phyloP scores from a whole-genome alignment of 2,329 filamentous ascomycete genomes.

The Rosellinia necatrix region DNA sequence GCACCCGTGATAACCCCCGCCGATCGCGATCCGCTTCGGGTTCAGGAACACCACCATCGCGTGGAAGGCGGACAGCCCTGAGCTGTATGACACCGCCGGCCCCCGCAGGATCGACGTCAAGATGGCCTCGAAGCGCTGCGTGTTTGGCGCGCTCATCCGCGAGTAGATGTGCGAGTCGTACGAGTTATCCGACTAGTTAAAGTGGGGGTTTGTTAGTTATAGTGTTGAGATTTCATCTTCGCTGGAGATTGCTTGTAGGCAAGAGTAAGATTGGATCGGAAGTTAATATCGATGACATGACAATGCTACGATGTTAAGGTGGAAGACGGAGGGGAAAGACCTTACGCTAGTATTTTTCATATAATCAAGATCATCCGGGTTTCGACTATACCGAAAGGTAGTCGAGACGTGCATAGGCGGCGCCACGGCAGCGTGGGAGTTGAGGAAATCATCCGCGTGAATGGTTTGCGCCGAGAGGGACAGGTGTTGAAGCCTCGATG shows the following conservation, averaged over 20 bases:
- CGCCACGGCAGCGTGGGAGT: constrained; percentile 77
- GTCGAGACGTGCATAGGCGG: constrained; percentile 90
- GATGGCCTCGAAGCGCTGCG: constrained; percentile 82
- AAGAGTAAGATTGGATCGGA: no score
- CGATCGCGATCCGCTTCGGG: constrained; percentile 81
- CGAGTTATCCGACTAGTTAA: constrained; percentile 52
- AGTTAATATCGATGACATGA: neutral
- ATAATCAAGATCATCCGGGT: constrained; percentile 67
- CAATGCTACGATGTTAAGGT: neutral
- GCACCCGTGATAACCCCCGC: constrained; percentile 89
- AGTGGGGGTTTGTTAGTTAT: constrained; percentile 15
- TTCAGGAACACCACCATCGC: constrained; percentile 83
- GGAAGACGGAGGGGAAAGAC: neutral
- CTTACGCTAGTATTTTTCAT: constrained; percentile 62
- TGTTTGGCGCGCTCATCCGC: constrained; percentile 76
- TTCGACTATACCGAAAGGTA: constrained; percentile 79
- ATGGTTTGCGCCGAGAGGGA: constrained; percentile 73
- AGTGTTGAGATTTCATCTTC: no score
- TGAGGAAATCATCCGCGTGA: constrained; percentile 81
- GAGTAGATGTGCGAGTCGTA: constrained; percentile 80
- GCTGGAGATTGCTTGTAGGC: no score
- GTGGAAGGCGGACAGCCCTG: constrained; percentile 87
- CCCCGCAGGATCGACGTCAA: constrained; percentile 74
- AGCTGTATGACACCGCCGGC: constrained; percentile 76
- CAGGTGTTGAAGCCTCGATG: constrained; percentile 45